These are phyloP conservation scores for Primulina tabacum DNA, from an alignment of 257 asterid species.

Conservation along the genomic window DNA sequence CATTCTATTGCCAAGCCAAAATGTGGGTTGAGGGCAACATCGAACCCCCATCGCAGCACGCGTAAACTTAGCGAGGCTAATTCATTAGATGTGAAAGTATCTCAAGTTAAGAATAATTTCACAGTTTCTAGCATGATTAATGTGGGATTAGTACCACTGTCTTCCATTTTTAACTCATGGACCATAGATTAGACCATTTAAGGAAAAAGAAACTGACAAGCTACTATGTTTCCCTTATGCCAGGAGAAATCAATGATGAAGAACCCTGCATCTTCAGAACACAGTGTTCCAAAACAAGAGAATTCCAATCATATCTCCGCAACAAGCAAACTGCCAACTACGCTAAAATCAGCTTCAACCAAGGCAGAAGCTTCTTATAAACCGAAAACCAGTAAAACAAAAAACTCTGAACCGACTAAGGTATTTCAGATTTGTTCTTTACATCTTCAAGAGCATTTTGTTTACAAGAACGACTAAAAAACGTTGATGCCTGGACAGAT, in stretches of 20 bases:
- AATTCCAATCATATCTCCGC: conserved; percentile 21
- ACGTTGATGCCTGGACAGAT: conserved; percentile 36
- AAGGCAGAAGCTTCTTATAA: conserved; percentile 29
- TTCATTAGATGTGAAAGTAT: no score
- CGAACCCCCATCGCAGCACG: neutral
- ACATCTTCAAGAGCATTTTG: neutral
- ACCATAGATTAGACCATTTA: neutral
- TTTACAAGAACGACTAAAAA: conserved; percentile 2
- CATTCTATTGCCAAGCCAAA: no score
- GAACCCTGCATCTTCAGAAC: conserved; percentile 31
- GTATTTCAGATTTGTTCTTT: conserved; percentile 24
- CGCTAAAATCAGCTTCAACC: conserved; percentile 24
- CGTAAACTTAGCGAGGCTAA: no score
- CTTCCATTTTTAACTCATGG: neutral
- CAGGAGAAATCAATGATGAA: conserved; percentile 56
- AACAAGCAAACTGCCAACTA: conserved; percentile 27
- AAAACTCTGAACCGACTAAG: conserved; percentile 58
- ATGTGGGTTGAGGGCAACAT: neutral
- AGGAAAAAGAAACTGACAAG: neutral
- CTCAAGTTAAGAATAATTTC: no score
- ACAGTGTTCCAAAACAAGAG: conserved; percentile 27
- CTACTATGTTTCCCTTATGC: conserved; percentile 9
- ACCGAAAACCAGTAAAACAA: conserved; percentile 26
- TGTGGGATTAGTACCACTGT: neutral
- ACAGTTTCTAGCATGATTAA: neutral